phyloP scores from a whole-genome alignment of 2,329 filamentous ascomycete genomes.

The Zasmidium cellare region DNA sequence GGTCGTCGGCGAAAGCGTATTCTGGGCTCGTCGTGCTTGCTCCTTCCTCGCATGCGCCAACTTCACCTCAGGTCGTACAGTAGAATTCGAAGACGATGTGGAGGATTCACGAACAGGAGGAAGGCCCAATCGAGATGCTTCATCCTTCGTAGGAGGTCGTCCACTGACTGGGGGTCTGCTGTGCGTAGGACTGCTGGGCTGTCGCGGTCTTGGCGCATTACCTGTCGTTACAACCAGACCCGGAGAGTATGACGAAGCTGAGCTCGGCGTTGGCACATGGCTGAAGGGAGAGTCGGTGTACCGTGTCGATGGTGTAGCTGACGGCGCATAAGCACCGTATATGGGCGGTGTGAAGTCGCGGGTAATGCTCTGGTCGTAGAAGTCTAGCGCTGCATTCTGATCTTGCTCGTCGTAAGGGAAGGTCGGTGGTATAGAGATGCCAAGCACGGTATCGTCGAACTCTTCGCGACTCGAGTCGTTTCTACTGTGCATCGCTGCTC shows the following conservation, averaged over 20 bases:
- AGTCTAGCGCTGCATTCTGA: constrained; percentile 1
- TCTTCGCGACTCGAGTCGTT: constrained; percentile 14
- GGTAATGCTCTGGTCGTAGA: constrained; percentile 10
- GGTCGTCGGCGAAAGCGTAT: neutral
- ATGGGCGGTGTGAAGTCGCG: constrained; percentile 25
- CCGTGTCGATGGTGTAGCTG: constrained; percentile 71
- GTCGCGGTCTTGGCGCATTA: constrained; percentile 52
- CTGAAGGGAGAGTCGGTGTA: constrained; percentile 78
- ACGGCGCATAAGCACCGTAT: constrained; percentile 55
- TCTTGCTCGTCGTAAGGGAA: constrained; percentile 2
- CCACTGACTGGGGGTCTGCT: constrained; percentile 63
- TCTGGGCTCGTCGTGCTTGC: neutral
- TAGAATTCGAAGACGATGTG: constrained; percentile 65
- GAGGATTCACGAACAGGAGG: constrained; percentile 68
- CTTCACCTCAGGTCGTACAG: constrained; percentile 34
- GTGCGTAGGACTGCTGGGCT: constrained; percentile 52
- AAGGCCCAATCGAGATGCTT: constrained; percentile 55
- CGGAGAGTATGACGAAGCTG: constrained; percentile 73
- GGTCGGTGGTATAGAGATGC: constrained; percentile 22
- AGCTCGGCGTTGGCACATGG: constrained; percentile 75
- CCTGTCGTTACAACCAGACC: constrained; percentile 51
- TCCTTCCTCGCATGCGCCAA: neutral
- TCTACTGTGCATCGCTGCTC: constrained; percentile 17
- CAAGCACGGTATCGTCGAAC: constrained; percentile 29
- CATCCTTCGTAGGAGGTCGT: constrained; percentile 50